Evolutionary conservation across 768 basidiomycete genomes (phyloP), one percentile per base, ranked within the genome.

Genomic region (Leccinum olivaceopallidum): DNA sequence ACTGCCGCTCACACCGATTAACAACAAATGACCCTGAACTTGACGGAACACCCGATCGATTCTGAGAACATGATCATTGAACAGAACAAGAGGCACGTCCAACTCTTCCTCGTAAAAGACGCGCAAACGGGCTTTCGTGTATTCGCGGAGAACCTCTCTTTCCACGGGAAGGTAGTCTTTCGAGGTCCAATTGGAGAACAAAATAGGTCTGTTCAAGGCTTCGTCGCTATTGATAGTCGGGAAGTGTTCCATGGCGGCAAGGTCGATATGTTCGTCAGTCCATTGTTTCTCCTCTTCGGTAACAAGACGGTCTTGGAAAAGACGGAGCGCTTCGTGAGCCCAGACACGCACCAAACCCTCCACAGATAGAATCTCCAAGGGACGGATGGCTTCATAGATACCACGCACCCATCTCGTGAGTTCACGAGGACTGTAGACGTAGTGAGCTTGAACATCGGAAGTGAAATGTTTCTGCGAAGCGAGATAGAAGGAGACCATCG

Each of bases 31-130:
- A 1, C 97, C 97, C 75, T 99, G 97, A 24, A 96, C 82, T 77
- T 99, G 97, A 28, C 97, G 88, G 89, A 99, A 99, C 26, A 98
- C 97, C 71, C 97, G 89, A 71, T 99, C 97, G 66, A 98, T 98
- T 49, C 97, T 88, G 28, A 99, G 84, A 44, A 98, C 97, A 68
- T 99, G 97, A 69, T 98, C 96, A 70, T 99, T 98, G 83, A 98
- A 99, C 22, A 99, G 83, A 24, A 99, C 97, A 32, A 99, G 86
- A 10, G 93, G 95, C 3, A 98, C 97, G 63, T 99, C 97, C 56
- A 99, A 78, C 76, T 99, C 97, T 77, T 98, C 97, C 73, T 99
- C 97, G 68, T 98, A 97, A 78, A 98, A 99, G n/a, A 98, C 92
- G 12, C 93, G 88, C 20, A 99, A 82, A 48, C 97, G 89, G 20